Base-by-base conservation (phyloP, 2,329 filamentous ascomycete species). In the Arachnomyces sp. region DNA sequence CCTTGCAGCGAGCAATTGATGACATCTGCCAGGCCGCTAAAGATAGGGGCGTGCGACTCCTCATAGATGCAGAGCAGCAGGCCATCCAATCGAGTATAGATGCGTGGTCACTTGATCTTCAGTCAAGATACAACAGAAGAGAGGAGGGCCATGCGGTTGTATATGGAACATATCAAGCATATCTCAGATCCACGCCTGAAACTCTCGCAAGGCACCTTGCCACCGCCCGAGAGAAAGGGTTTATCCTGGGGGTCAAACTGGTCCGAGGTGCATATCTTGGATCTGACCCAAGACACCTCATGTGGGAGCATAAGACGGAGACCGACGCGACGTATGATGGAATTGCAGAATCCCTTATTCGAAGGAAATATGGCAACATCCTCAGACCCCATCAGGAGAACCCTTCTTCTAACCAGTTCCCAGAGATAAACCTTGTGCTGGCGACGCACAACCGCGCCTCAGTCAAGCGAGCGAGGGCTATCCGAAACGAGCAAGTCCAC, bases 61-160 rank as follows among this genome's bases (percentile, higher is more conserved):
- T 93, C 2, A 84, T 93, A 47, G 85, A 92, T 49, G 88, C 88
- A 2, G 88, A 94, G 65, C 85, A 94, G 62, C 79, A 81, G 40
- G 73, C 75, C 39, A 72, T 90, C 13, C 84, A 94, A 63, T 67
- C 74, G 3, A 84, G 84, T 11, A 89, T 92, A 47, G 84, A 94
- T 60, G 73, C 77, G 52, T 94, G 87, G 87, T 84, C 81, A 8
- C 64, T 90, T 38, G 63, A 72, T 16, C 82, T 86, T 54, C 83
- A 87, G 65, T 74, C 76, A 51, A 77, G 73, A 58, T 88, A 85
- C 69, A 34, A 43, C 17, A 39, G 40, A 36, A 70, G 73, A 39
- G 20, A 25, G 9, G 20, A 25, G 20, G 20, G 20, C 20, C 20
- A 9, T 25, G 80, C 83, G 6, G 71, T 87, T 35, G 72, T 94